Conservation (phyloP, 768 basidiomycete genomes). For the Trichaptum fuscoviolaceum region DNA sequence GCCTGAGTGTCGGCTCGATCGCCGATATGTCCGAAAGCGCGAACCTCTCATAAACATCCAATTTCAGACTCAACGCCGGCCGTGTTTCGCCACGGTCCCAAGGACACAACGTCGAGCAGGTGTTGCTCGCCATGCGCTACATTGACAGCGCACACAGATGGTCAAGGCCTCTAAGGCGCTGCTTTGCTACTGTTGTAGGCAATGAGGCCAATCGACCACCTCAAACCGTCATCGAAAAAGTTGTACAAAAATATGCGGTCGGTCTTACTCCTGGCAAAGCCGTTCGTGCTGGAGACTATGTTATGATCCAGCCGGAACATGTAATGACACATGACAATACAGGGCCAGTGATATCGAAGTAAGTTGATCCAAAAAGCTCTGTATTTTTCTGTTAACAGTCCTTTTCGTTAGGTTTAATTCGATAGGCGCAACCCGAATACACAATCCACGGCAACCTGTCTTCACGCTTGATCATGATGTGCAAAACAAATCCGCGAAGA, state of each 20-base stretch:
- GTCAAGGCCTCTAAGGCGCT: conserved; percentile 11
- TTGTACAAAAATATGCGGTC: conserved; percentile 97
- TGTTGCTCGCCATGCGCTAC: background rate
- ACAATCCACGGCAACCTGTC: conserved; percentile 79
- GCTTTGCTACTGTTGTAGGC: conserved; percentile 29
- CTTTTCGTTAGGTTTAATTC: conserved; percentile 72
- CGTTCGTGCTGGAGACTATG: conserved; percentile 96
- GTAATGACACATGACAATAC: conserved; percentile 99
- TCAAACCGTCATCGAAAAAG: conserved; percentile 95
- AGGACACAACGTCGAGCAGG: background rate
- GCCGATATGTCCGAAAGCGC: background rate
- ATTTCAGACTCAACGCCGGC: background rate
- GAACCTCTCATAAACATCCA: background rate
- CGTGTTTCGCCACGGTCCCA: too few species aligned
- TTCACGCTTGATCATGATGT: conserved; percentile 99
- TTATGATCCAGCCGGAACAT: conserved; percentile 98
- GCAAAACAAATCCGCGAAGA: conserved; percentile 89
- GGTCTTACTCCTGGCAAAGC: conserved; percentile 72
- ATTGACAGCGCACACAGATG: background rate
- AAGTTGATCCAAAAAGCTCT: conserved; percentile 24
- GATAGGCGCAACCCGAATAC: conserved; percentile 82
- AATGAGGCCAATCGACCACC: conserved; percentile 33
- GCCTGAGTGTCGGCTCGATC: too few species aligned
- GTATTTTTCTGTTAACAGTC: background rate
- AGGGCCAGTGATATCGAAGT: conserved; percentile 97